phyloP scores from a whole-genome alignment of 192 early-diverging fungal species.

The Podila horticola region DNA sequence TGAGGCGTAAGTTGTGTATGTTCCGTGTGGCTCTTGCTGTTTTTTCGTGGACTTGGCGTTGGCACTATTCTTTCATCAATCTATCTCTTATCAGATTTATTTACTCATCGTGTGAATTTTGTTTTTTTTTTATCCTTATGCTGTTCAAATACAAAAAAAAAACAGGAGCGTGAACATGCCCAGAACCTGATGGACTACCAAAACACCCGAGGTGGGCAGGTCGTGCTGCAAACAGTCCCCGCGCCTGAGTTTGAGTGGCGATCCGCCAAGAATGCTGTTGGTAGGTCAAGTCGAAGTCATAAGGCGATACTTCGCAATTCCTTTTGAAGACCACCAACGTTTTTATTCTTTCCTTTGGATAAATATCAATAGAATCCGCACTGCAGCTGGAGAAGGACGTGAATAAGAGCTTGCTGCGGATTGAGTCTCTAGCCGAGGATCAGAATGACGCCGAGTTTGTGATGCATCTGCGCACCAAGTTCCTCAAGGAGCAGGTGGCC shows the following conservation, averaged over 20 bases:
- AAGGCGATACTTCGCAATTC: too few relatives aligned
- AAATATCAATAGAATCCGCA: constrained; percentile 52
- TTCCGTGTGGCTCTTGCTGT: too few relatives aligned
- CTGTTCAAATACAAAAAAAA: neutral
- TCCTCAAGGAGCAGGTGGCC: constrained; percentile 59
- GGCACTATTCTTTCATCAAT: too few relatives aligned
- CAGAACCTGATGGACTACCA: constrained; percentile 56
- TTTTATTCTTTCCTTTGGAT: neutral
- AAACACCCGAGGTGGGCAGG: constrained; percentile 60
- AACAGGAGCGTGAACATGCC: constrained; percentile 43
- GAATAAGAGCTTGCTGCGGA: constrained; percentile 60
- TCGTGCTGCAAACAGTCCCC: constrained; percentile 53
- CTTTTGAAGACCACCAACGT: too few relatives aligned
- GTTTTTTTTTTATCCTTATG: neutral
- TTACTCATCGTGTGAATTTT: neutral
- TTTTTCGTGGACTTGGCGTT: too few relatives aligned
- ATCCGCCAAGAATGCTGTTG: constrained; percentile 61
- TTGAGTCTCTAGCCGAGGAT: constrained; percentile 57
- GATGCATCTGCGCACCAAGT: constrained; percentile 53
- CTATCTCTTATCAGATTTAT: too few relatives aligned
- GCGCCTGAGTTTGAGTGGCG: constrained; percentile 63
- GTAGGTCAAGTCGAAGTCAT: neutral
- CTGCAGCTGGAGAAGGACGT: constrained; percentile 65
- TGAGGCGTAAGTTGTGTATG: too few relatives aligned
- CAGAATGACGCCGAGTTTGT: constrained; percentile 59